Evolutionary conservation across 108 stramenopile genomes (phyloP), one percentile per base, ranked within the genome.

Genomic region (Discostella pseudostelligera): DNA sequence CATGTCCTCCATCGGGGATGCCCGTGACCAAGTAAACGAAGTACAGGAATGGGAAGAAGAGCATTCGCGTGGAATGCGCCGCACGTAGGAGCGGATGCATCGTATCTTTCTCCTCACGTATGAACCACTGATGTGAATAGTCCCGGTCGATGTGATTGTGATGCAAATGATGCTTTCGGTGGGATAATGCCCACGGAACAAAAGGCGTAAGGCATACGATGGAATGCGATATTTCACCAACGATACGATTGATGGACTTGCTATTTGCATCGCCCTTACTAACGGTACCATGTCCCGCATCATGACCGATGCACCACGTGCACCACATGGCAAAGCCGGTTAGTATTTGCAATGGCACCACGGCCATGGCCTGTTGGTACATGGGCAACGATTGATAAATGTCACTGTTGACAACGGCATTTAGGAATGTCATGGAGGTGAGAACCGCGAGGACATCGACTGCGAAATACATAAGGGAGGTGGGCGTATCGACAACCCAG

Each of bases 271-370:
- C 25, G 3, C 51, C 39, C 40, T 82, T 79, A 19, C 81, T 80
- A 22, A 86, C 69, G 8, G 76, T 68, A n/a, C 72, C 64, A 69
- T 89, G 87, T 9, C 87, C 87, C 3, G 87, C 85, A 54, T 89
- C 87, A 49, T 89, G 87, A 8, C 87, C 87, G 36, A 89, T 86
- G 65, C 87, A 89, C 87, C 87, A 89, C 67, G 83, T 84, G 59
- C 83, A 86, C 87, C 87, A 85, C 79, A 87, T 80, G 43, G 86
- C 80, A 68, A 87, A 87, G 8, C 86, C 86, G 1, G 86, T 74
- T 12, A 87, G 43, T 2, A 87, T 56, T 49, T 87, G 86, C 13
- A 87, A 66, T 0, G 86, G 86, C 25, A 80, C 70, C 49, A 81
- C 86, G 21, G 57, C 59, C 4, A 71, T 19, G 8, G 75, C 76